Conservation (phyloP, 2,329 filamentous ascomycete genomes). For the Aspergillus sp. region DNA sequence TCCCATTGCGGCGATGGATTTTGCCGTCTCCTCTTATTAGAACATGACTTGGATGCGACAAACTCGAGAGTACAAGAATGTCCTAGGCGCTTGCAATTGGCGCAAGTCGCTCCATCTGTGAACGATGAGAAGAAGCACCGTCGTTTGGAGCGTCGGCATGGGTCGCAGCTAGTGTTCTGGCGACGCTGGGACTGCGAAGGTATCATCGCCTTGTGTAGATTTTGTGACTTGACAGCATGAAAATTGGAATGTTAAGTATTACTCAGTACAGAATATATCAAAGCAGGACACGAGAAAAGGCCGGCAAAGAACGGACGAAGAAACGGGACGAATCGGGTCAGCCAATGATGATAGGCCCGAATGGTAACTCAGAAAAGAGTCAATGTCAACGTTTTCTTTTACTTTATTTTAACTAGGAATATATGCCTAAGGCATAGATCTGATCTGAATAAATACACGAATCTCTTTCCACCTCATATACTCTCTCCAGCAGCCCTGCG, state of each 20-base stretch:
- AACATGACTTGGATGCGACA: neutral
- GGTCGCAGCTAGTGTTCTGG: constrained; percentile 19
- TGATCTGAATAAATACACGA: neutral
- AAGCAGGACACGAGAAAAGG: no score
- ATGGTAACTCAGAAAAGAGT: no score
- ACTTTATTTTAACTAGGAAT: neutral
- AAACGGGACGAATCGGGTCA: no score
- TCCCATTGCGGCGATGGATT: no score
- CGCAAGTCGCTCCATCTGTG: neutral
- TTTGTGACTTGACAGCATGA: no score
- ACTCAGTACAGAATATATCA: no score
- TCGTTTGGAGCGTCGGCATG: constrained; percentile 18
- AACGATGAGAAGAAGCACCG: constrained; percentile 13
- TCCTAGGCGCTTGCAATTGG: neutral
- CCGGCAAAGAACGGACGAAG: no score
- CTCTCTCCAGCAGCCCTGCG: constrained; percentile 17
- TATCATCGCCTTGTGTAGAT: neutral
- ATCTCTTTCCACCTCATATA: neutral
- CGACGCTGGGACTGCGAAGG: constrained; percentile 7
- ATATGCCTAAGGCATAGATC: neutral
- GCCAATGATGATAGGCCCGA: no score
- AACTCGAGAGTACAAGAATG: neutral
- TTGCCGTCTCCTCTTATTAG: neutral
- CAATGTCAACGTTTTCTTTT: no score
- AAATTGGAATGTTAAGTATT: no score